Evolutionary conservation across 768 basidiomycete species (phyloP).

Genomic region (Kwoniella dendrophila): DNA sequence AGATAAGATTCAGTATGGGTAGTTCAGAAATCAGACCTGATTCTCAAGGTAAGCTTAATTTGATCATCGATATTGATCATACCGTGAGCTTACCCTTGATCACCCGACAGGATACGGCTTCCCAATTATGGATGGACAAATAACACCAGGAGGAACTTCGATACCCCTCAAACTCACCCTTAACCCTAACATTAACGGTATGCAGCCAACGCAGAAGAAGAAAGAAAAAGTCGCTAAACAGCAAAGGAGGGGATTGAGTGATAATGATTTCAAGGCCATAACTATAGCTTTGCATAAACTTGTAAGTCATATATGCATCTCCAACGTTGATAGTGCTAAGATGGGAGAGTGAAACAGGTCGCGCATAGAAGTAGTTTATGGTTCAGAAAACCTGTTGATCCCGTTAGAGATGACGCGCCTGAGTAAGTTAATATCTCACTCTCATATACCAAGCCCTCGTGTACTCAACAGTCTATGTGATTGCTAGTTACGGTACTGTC

Average conservation of each 20-base stretch:
- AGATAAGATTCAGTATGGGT: constrained; percentile 63
- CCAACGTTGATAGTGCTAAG: constrained; percentile 8
- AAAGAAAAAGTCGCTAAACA: constrained; percentile 66
- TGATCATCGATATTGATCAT: background rate
- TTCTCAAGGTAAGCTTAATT: constrained; percentile 7
- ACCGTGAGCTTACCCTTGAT: background rate
- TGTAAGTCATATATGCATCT: constrained; percentile 24
- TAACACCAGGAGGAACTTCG: constrained; percentile 3
- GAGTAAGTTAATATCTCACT: constrained; percentile 65
- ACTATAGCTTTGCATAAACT: constrained; percentile 75
- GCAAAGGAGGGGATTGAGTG: constrained; percentile 73
- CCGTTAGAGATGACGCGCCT: constrained; percentile 85
- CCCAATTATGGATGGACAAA: constrained; percentile 20
- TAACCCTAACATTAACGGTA: constrained; percentile 14
- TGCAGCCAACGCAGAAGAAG: constrained; percentile 12
- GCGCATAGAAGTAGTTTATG: constrained; percentile 70
- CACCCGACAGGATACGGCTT: constrained; percentile 28
- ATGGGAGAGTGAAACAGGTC: constrained; percentile 57
- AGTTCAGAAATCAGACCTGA: constrained; percentile 22
- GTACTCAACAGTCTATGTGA: background rate
- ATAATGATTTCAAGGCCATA: constrained; percentile 74
- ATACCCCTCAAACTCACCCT: constrained; percentile 37
- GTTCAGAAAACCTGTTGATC: constrained; percentile 92
- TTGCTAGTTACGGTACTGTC: constrained; percentile 77
- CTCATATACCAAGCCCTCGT: background rate